A percentile compares a stretch with the other conserved stretches of the same genome.
These are phyloP conservation scores for Talaromyces albobiverticillius DNA, from an alignment of 2,329 filamentous ascomycete species.

Conservation along the genomic window DNA sequence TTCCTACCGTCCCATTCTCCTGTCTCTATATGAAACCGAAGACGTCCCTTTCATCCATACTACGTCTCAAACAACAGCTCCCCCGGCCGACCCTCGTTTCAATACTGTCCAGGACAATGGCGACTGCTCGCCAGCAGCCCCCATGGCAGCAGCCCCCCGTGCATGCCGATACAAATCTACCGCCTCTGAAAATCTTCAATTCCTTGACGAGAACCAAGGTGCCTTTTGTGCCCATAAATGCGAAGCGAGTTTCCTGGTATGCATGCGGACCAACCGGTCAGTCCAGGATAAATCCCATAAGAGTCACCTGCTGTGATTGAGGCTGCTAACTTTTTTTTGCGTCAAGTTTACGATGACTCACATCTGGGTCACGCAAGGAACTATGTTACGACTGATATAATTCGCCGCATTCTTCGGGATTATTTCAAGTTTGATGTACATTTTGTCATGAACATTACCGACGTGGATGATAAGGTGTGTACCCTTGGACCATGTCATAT, in stretches of 20 bases:
- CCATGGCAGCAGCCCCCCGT: conserved; percentile 41
- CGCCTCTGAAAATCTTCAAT: conserved; percentile 74
- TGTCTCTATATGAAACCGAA: conserved; percentile 5
- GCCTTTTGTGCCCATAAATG: conserved; percentile 68
- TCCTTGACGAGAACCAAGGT: conserved; percentile 73
- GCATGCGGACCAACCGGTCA: conserved; percentile 73
- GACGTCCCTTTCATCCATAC: not conserved
- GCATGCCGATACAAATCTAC: conserved; percentile 35
- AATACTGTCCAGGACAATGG: conserved; percentile 18
- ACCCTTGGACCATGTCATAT: not conserved
- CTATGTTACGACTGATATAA: conserved; percentile 87
- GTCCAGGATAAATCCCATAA: conserved; percentile 54
- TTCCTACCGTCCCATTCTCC: not conserved
- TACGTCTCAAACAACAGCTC: conserved; percentile 4
- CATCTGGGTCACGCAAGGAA: conserved; percentile 83
- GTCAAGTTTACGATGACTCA: conserved; percentile 65
- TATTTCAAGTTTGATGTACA: conserved; percentile 80
- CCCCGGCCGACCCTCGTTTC: conserved; percentile 1
- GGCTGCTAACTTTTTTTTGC: not conserved
- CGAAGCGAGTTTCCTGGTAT: conserved; percentile 76
- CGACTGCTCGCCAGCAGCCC: conserved; percentile 36
- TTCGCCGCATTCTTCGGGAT: conserved; percentile 75
- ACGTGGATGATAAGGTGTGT: conserved; percentile 70
- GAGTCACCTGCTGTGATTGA: conserved; percentile 55
- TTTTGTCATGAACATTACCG: conserved; percentile 93